Base-by-base conservation (phyloP, 192 early-diverging fungal species). In the Entomortierella beljakovae region DNA sequence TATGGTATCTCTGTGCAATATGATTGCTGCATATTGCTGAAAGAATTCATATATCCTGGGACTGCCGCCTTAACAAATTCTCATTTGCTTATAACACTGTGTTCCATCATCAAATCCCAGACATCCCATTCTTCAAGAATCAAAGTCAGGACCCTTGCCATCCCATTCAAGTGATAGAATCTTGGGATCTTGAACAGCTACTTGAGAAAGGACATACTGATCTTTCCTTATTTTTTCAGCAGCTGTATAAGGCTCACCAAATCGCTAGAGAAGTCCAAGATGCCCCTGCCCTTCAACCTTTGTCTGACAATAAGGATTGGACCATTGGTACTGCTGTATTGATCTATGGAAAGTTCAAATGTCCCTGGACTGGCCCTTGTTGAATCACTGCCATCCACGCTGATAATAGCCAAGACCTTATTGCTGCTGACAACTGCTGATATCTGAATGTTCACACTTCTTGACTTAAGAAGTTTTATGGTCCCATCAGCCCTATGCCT, bases 41-140 rank as follows among this genome's bases (percentile, higher is more conserved):
- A 34, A 48, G n/a, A 11, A 25, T 43, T 15, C 49, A 61, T 37
- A 29, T 49, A 13, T 2, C 29, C 3, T 48, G 52, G 64, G 55
- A 57, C 22, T 2, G 0, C 1, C 32, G 50, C 38, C 15, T 68
- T 1, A 25, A 18, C 29, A 28, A 68, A 46, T 59, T 68, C 25
- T 26, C 66, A 13, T 68, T 68, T n/a, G 66, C 57, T 3, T 68
- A 68, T 48, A 59, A 68, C 48, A 51, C 46, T 0, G 28, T 57
- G 0, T 58, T 59, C n/a, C 53, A 67, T 31, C 53, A 42, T 2
- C 40, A 55, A 9, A 56, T 67, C 18, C 64, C 43, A 20, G 64
- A 67, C 29, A 67, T 55, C 0, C 64, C 66, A 1, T 68, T 59
- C 48, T 59, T 68, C 15, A 11, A 59, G 29, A 34, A 43, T 28